Percentiles rank a stretch among this genome's conserved stretches.
phyloP scores from a whole-genome alignment of 202 grass and related monocot species.

The Schoenoplectus tabernaemontani region DNA sequence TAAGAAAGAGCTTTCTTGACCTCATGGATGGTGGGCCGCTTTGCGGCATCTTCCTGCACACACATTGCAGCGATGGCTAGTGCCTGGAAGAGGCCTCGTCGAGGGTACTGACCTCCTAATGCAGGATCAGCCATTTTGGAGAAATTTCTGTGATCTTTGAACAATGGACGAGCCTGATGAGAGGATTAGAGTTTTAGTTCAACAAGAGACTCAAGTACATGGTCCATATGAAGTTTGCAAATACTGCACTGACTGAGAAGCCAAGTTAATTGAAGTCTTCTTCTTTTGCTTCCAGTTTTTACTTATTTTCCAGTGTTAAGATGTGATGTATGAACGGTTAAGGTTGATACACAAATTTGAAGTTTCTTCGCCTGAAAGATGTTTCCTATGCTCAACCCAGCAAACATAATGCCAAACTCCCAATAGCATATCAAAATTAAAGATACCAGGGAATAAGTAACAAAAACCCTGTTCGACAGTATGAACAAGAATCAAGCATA shows the following conservation, averaged over 20 bases:
- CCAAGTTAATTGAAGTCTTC: background rate
- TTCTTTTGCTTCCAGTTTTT: background rate
- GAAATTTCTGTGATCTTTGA: conserved; percentile 68
- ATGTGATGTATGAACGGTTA: background rate
- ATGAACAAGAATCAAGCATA: background rate
- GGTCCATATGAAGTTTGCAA: background rate
- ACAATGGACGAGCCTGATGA: conserved; percentile 68
- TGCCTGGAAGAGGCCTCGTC: conserved; percentile 48
- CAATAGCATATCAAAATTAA: background rate
- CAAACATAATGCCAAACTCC: background rate
- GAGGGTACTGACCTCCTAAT: conserved; percentile 40
- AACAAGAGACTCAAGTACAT: too few relatives aligned
- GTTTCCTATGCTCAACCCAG: background rate
- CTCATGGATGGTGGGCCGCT: conserved; percentile 50
- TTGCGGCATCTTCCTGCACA: conserved; percentile 60
- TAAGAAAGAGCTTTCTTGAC: conserved; percentile 55
- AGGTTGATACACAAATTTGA: background rate
- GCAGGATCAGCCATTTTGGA: conserved; percentile 63
- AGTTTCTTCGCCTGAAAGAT: background rate
- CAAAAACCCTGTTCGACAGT: background rate
- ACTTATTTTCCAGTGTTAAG: background rate
- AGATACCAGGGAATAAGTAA: background rate
- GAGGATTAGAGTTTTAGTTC: conserved; percentile 14
- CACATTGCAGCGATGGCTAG: conserved; percentile 76
- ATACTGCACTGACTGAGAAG: background rate